Evolutionary conservation across 768 basidiomycete species (phyloP), one percentile per base, ranked within the genome.

Genomic region (Tricholoma furcatifolium): DNA sequence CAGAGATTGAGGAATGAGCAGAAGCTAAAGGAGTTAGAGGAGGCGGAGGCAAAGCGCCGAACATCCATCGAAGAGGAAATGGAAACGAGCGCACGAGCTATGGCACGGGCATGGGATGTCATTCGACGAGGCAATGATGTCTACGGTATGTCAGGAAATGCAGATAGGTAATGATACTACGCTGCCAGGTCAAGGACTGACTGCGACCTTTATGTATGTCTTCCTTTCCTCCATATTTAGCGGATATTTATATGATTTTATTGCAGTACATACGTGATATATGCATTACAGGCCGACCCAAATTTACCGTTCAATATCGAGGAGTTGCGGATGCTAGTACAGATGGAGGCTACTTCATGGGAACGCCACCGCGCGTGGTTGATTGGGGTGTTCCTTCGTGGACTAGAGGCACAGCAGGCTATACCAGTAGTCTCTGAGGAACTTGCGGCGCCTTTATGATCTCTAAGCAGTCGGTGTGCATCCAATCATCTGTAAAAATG

Each of bases 51-150:
- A n/a, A n/a, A n/a, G n/a, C n/a, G n/a, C n/a, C n/a, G n/a, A n/a
- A n/a, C n/a, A n/a, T n/a, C n/a, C n/a, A n/a, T n/a, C n/a, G n/a
- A n/a, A n/a, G n/a, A n/a, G n/a, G n/a, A n/a, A 71, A 40, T 61
- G 64, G 43, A 58, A 68, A 20, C 69, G 70, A n/a, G 70, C 70
- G n/a, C 70, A 72, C 47, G 60, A 64, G 24, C 55, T 62, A 50
- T 73, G 71, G 71, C 58, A 67, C 44, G 60, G 63, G n/a, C 57
- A 54, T 12, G 55, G 58, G 11, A 60, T 70, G 51, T 21, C 48
- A 18, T 20, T 73, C 18, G 62, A 70, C 10, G 4, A 27, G 27
- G 27, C 27, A 7, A 3, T 27, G 27, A 27, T 27, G 27, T 27
- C 27, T 7, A 57, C 55, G 43, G 69, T 73, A 65, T 67, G 69